Conservation (phyloP, 2,329 filamentous ascomycete genomes). For the Helotiales sp. region DNA sequence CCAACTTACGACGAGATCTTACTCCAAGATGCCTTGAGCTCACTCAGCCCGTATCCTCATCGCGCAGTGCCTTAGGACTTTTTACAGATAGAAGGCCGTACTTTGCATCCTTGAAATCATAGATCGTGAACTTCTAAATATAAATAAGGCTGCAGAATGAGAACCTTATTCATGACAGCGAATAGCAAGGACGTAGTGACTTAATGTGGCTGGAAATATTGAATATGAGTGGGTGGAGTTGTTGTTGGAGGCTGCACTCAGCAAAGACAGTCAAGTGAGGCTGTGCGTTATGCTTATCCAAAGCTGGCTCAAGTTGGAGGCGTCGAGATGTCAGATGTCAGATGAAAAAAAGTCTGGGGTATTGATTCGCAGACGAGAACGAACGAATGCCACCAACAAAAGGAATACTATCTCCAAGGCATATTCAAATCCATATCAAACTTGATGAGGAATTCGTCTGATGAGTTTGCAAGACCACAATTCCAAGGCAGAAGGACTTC, state of each 20-base stretch:
- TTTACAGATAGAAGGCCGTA: neutral
- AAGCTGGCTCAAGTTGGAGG: neutral
- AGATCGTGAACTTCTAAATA: neutral
- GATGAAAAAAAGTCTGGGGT: neutral
- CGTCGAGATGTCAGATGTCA: neutral
- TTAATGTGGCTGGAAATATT: neutral
- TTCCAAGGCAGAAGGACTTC: too few relatives aligned
- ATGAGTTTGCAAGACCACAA: neutral
- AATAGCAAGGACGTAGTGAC: neutral
- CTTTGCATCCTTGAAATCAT: neutral
- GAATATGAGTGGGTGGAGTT: too few relatives aligned
- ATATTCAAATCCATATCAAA: neutral
- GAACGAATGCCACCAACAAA: neutral
- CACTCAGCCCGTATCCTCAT: neutral
- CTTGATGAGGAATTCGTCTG: neutral
- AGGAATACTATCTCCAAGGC: neutral
- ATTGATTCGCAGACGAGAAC: neutral
- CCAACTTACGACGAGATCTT: neutral
- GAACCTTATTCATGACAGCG: neutral
- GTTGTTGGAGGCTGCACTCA: neutral
- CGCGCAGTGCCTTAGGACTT: neutral
- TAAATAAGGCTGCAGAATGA: neutral
- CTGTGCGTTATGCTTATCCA: constrained; percentile 2
- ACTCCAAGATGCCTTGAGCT: neutral
- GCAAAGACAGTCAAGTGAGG: neutral